Conservation (phyloP, 176 grass and related monocot species). For the Cenchrus fungigraminus region DNA sequence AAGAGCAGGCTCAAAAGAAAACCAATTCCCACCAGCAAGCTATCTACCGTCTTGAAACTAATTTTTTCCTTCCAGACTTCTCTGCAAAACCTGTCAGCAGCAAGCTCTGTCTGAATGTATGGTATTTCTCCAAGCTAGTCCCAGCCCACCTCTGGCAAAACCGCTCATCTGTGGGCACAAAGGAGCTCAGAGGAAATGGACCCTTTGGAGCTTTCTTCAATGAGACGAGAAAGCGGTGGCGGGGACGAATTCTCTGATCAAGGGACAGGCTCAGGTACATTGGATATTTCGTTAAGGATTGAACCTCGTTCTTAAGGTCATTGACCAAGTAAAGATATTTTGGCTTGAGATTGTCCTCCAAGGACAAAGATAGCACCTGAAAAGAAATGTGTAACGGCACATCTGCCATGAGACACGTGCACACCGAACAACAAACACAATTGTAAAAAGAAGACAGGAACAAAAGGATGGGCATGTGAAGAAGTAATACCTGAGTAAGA, state of each 20-base stretch:
- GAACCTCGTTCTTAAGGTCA: slow-evolving; percentile 76
- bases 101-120: slow-evolving; percentile 79
- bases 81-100: slow-evolving; percentile 58
- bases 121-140: slow-evolving; percentile 88
- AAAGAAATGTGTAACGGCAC: slow-evolving; percentile 33
- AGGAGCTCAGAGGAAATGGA: slow-evolving; percentile 94
- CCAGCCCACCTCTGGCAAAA: slow-evolving; percentile 95
- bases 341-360: slow-evolving; percentile 80
- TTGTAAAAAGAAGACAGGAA: background rate
- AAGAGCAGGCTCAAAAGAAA: slow-evolving; percentile 25
- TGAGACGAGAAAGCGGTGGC: slow-evolving; percentile 86
- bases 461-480: slow-evolving; percentile 23
- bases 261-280: slow-evolving; percentile 96
- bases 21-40: slow-evolving; percentile 18
- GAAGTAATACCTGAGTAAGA: slow-evolving; percentile 84
- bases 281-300: slow-evolving; percentile 88
- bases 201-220: slow-evolving; percentile 91
- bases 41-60: slow-evolving; percentile 46
- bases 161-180: slow-evolving; percentile 80
- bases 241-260: slow-evolving; percentile 90
- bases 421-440: slow-evolving; percentile 18
- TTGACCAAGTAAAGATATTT: slow-evolving; percentile 91
- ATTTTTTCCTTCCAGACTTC: slow-evolving; percentile 64
- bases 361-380: slow-evolving; percentile 91
- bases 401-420: slow-evolving; percentile 19